phyloP scores from a whole-genome alignment of 768 basidiomycete genomes.

The Kwoniella pini region DNA sequence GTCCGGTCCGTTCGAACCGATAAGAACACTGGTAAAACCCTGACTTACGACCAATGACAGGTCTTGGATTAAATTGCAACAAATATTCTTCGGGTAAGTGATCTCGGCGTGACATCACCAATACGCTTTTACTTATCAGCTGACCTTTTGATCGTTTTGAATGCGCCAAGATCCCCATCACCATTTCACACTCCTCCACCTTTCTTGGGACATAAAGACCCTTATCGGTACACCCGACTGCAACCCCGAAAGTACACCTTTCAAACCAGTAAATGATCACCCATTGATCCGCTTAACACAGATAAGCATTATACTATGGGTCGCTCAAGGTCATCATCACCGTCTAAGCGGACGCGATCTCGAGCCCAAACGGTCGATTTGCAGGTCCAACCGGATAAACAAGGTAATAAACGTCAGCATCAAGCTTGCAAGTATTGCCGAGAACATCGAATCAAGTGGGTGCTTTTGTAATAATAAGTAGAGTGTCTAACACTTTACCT shows the following conservation, averaged over 20 bases:
- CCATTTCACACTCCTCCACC: neutral
- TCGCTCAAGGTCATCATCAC: conserved; percentile 7
- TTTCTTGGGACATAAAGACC: neutral
- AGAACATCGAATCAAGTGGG: conserved; percentile 17
- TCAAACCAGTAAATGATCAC: neutral
- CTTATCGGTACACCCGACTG: neutral
- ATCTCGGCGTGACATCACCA: conserved; percentile 1
- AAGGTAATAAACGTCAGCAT: conserved; percentile 3
- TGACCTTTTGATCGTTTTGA: neutral
- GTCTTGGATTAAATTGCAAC: neutral
- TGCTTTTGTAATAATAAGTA: neutral
- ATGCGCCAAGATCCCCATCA: neutral
- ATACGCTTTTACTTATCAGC: neutral
- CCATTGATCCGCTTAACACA: neutral
- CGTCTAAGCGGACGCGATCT: neutral
- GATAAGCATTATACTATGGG: neutral
- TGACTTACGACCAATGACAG: neutral
- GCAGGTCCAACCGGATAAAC: neutral
- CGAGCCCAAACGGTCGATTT: neutral
- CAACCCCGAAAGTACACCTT: neutral
- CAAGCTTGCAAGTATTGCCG: conserved; percentile 17
- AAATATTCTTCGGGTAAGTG: neutral
- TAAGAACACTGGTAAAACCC: neutral
- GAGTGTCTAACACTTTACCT: neutral
- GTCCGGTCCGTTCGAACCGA: conserved; percentile 6